Base-by-base conservation (phyloP, 495 filamentous ascomycete genomes). In the Penicillium pulvis region DNA sequence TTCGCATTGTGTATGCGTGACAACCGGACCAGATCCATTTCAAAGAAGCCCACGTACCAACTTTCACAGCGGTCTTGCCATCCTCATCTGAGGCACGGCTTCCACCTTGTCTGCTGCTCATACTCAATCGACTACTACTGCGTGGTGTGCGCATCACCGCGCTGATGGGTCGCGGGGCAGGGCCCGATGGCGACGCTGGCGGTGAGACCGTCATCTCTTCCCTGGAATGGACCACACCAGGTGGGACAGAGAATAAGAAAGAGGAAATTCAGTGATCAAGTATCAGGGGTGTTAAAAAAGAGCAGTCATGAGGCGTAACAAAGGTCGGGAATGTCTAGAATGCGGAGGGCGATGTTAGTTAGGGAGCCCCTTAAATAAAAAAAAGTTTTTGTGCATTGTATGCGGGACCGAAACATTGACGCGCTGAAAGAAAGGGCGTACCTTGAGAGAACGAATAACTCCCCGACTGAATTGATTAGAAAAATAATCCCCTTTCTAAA, bases 11-110 rank as follows among this genome's bases (percentile, higher is more conserved):
- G 39, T 41, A 41, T 41, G 39, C 39, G 39, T 16, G 16, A 41
- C 39, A 41, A 41, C 39, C 39, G 7, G 39, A 41, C 52, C 31
- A 51, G 57, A 10, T 43, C 42, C 17, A 49, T 57, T 58, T 35
- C 44, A 45, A 59, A 60, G 65, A 56, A 17, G 41, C 51, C 31
- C 45, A 92, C 94, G 69, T 83, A 98, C 94, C 94, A 73, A 98
- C 94, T 96, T 92, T 97, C 71, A 98, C 94, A n/a, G 94, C 90
- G 31, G 94, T 97, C 74, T 89, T 93, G 43, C 83, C 82, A 80
- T 97, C 94, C 65, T 98, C 94, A 69, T 97, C 94, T 2, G 93
- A 96, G 28, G 88, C 89, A 68, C 93, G 84, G 74, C 91, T 97
- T 57, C 90, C 87, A 48, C 87, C 90, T 41, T 81, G 80, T 74